These are phyloP conservation scores for Aspergillus pseudoglaucus DNA, from an alignment of 2,329 filamentous ascomycete genomes.

Conservation along the genomic window DNA sequence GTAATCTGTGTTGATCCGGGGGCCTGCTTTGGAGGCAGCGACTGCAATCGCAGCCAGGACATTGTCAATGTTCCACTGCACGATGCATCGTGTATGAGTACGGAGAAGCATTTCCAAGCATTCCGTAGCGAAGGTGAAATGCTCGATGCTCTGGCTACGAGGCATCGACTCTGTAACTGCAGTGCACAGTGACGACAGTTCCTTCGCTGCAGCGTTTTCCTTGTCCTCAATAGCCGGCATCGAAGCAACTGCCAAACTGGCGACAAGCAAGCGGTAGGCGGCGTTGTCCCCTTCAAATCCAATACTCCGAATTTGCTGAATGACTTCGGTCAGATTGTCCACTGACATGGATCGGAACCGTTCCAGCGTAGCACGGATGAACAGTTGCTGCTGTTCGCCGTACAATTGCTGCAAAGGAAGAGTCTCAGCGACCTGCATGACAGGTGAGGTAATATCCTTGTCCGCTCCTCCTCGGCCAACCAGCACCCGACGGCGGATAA, in stretches of 20 bases:
- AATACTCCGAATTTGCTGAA: slow-evolving; percentile 25
- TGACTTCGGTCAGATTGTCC: slow-evolving; percentile 22
- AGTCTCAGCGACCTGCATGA: slow-evolving; percentile 28
- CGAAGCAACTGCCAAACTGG: slow-evolving; percentile 29
- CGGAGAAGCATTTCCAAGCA: slow-evolving; percentile 35
- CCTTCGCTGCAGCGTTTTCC: slow-evolving; percentile 28
- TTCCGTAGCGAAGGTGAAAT: slow-evolving; percentile 36
- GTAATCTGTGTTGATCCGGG: slow-evolving; percentile 24
- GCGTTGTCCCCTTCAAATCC: slow-evolving; percentile 24
- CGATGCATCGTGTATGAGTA: slow-evolving; percentile 34
- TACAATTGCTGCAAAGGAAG: slow-evolving; percentile 32
- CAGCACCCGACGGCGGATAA: slow-evolving; percentile 30
- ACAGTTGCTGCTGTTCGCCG: slow-evolving; percentile 31
- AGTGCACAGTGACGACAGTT: slow-evolving; percentile 32
- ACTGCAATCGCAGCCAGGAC: slow-evolving; percentile 33
- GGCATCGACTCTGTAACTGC: slow-evolving; percentile 25
- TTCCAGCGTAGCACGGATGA: slow-evolving; percentile 29
- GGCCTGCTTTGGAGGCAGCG: slow-evolving; percentile 29
- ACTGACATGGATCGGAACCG: slow-evolving; percentile 28
- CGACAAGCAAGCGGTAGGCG: slow-evolving; percentile 28
- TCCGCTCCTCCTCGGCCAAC: slow-evolving; percentile 22
- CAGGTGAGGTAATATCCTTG: slow-evolving; percentile 20
- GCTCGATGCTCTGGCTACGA: slow-evolving; percentile 28
- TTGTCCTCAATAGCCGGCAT: slow-evolving; percentile 32
- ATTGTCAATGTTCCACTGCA: slow-evolving; percentile 42